Percentiles rank a stretch among this genome's conserved stretches.
These are phyloP conservation scores for Incumbomyces lentus DNA, from an alignment of 2,329 filamentous ascomycete species.

Conservation along the genomic window DNA sequence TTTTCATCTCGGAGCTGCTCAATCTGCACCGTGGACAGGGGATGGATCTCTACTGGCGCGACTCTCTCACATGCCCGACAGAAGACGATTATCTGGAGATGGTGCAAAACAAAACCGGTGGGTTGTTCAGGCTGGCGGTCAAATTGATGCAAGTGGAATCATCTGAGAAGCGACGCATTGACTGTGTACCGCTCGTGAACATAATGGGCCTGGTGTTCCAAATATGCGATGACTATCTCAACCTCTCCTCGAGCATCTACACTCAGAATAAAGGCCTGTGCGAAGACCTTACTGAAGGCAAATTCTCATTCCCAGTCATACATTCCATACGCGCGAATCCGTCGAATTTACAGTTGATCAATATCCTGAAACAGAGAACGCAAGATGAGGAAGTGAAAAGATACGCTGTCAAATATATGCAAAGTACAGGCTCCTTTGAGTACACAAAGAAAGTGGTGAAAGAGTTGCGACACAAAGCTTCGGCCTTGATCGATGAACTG, in stretches of 20 bases:
- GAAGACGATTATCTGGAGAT: slow-evolving; percentile 40
- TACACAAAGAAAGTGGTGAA: slow-evolving; percentile 63
- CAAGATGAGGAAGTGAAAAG: slow-evolving; percentile 77
- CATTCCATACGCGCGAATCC: slow-evolving; percentile 62
- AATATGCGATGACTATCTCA: slow-evolving; percentile 68
- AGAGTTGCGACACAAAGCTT: slow-evolving; percentile 55
- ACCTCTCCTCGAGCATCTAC: slow-evolving; percentile 64
- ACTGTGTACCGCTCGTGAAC: slow-evolving; percentile 57
- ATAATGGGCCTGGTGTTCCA: slow-evolving; percentile 37
- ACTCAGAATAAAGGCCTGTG: slow-evolving; percentile 83
- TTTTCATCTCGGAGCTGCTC: slow-evolving; percentile 36
- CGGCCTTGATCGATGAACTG: slow-evolving; percentile 52
- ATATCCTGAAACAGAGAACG: slow-evolving; percentile 86
- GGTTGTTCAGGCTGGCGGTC: slow-evolving; percentile 35
- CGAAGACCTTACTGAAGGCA: slow-evolving; percentile 92
- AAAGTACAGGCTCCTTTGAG: slow-evolving; percentile 76
- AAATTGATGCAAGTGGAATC: slow-evolving; percentile 37
- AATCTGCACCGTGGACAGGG: slow-evolving; percentile 40
- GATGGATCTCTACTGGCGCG: slow-evolving; percentile 40
- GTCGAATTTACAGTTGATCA: slow-evolving; percentile 56
- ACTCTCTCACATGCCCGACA: slow-evolving; percentile 35
- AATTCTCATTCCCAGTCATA: slow-evolving; percentile 93
- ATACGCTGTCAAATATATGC: slow-evolving; percentile 87
- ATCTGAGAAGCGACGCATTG: slow-evolving; percentile 19
- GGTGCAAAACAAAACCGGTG: slow-evolving; percentile 41